Evolutionary conservation across 2,329 filamentous ascomycete genomes (phyloP).

Genomic region (Knufia petricola): DNA sequence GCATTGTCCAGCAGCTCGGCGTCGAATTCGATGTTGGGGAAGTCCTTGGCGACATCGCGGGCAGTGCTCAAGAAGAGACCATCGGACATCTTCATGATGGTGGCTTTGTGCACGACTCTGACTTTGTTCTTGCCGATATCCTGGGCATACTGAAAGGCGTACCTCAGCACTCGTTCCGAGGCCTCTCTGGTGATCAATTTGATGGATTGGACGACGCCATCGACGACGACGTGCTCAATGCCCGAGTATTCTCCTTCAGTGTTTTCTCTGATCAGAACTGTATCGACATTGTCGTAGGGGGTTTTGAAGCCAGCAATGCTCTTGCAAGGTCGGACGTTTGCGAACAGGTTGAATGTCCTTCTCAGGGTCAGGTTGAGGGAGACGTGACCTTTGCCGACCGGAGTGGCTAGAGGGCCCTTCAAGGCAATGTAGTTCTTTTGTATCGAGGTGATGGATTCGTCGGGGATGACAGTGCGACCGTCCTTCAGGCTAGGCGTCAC

Average conservation of each 20-base stretch:
- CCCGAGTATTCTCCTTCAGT: slow-evolving; percentile 99
- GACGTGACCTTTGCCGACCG: slow-evolving; percentile 96
- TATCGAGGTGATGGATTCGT: slow-evolving; percentile 87
- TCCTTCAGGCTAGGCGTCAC: slow-evolving; percentile 89
- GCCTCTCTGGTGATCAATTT: slow-evolving; percentile 94
- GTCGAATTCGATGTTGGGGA: slow-evolving; percentile 91
- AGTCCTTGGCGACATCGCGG: slow-evolving; percentile 82
- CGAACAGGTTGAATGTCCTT: slow-evolving; percentile 99
- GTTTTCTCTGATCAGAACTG: slow-evolving; percentile 97
- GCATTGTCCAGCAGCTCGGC: slow-evolving; percentile 98
- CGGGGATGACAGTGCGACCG: slow-evolving; percentile 89
- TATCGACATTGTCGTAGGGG: slow-evolving; percentile 93
- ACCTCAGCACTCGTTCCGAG: slow-evolving; percentile 88
- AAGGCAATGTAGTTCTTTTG: slow-evolving; percentile 93
- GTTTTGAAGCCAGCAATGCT: slow-evolving; percentile 98
- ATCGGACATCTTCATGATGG: slow-evolving; percentile 97
- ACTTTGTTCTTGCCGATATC: slow-evolving; percentile 92
- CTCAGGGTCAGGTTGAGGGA: slow-evolving; percentile 97
- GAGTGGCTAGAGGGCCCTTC: slow-evolving; percentile 95
- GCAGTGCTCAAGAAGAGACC: slow-evolving; percentile 92
- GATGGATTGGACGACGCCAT: slow-evolving; percentile 97
- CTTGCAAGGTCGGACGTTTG: slow-evolving; percentile 95
- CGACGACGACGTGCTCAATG: slow-evolving; percentile 95
- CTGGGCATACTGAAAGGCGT: slow-evolving; percentile 96
- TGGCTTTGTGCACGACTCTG: slow-evolving; percentile 84